phyloP scores from a whole-genome alignment of 805 yeast species.

The Metschnikowia proteae region DNA sequence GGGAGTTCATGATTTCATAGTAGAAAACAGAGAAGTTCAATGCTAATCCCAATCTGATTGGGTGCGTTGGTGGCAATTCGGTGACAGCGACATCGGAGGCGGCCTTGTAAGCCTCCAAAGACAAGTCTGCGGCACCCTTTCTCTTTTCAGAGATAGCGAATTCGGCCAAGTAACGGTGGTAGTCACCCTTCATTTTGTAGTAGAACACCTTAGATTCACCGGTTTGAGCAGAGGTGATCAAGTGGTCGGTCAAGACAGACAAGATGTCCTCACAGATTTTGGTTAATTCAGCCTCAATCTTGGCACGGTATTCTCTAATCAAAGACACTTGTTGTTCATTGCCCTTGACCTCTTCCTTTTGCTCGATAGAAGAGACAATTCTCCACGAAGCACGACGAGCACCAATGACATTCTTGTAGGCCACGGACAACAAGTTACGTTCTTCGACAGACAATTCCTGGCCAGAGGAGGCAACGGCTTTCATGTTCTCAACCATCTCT shows the following conservation, averaged over 20 bases:
- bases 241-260: constrained; percentile 79
- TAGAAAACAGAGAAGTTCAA: constrained; percentile 96
- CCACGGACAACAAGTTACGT: constrained; percentile 94
- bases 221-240: constrained; percentile 89
- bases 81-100: constrained; percentile 97
- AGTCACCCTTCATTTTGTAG: constrained; percentile 99
- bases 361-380: constrained; percentile 96
- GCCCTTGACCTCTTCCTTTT: constrained; percentile 96
- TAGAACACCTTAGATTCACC: constrained; percentile 98
- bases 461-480: constrained; percentile 93
- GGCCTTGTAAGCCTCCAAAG: constrained; percentile 89
- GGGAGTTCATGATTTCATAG: constrained; percentile 96
- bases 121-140: constrained; percentile 86
- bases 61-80: constrained; percentile 97
- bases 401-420: constrained; percentile 97
- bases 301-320: constrained; percentile 90
- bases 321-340: constrained; percentile 84
- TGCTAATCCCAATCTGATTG: constrained; percentile 96
- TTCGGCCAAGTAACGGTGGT: constrained; percentile 98
- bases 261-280: constrained; percentile 93
- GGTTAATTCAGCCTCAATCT: constrained; percentile 88
- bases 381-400: constrained; percentile 99
- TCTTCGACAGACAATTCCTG: constrained; percentile 96
- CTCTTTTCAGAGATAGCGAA: constrained; percentile 89
- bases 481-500: constrained; percentile 99